These are phyloP conservation scores for Pichia heedii DNA, from an alignment of 805 yeast genomes.

Conservation along the genomic window DNA sequence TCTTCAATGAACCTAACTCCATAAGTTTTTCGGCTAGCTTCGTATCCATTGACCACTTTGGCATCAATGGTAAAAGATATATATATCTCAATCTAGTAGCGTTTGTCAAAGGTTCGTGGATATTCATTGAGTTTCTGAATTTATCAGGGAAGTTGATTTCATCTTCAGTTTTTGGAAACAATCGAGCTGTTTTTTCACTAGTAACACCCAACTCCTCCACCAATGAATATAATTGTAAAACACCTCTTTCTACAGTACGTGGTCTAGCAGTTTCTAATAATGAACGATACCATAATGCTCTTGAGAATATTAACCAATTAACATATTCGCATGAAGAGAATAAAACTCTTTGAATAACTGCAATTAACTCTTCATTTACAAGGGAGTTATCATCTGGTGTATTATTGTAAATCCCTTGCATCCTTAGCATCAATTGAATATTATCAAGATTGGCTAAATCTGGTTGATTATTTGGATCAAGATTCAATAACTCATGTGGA, in stretches of 20 bases:
- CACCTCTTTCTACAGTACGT: slow-evolving; percentile 88
- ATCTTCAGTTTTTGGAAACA: slow-evolving; percentile 36
- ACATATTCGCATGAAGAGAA: slow-evolving; percentile 38
- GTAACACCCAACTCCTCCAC: slow-evolving; percentile 80
- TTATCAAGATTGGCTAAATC: slow-evolving; percentile 58
- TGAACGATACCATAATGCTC: slow-evolving; percentile 88
- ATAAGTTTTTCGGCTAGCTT: slow-evolving; percentile 78
- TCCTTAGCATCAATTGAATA: slow-evolving; percentile 63
- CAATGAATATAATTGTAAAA: slow-evolving; percentile 82
- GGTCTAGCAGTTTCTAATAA: slow-evolving; percentile 70
- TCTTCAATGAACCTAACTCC: slow-evolving; percentile 73
- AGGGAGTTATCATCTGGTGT: slow-evolving; percentile 65
- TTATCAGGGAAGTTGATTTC: slow-evolving; percentile 19
- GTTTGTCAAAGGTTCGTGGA: slow-evolving; percentile 25
- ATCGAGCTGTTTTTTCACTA: slow-evolving; percentile 40
- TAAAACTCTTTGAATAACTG: slow-evolving; percentile 65
- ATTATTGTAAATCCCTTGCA: slow-evolving; percentile 53
- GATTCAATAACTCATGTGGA: slow-evolving; percentile 39
- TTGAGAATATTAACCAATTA: slow-evolving; percentile 71
- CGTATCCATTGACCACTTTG: slow-evolving; percentile 80
- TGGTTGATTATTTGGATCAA: slow-evolving; percentile 84
- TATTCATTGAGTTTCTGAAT: slow-evolving; percentile 9
- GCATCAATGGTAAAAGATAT: slow-evolving; percentile 66
- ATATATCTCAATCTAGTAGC: slow-evolving; percentile 56
- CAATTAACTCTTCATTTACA: slow-evolving; percentile 74